Evolutionary conservation across 192 early-diverging fungal species (phyloP).

Genomic region (Coemansia sp.): DNA sequence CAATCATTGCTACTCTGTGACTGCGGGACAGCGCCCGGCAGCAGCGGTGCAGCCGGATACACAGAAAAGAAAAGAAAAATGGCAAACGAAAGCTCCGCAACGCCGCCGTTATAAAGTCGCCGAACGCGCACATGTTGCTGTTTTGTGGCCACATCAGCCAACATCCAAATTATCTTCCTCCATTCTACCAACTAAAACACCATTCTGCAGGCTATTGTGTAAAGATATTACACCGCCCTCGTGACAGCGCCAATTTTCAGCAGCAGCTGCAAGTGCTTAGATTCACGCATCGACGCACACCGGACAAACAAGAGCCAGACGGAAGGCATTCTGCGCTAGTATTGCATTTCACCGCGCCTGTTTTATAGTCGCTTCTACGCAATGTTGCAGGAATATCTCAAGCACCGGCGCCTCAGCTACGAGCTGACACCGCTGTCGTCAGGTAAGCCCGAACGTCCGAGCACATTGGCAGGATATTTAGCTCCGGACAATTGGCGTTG

Average conservation of each 20-base stretch:
- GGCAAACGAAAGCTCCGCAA: neutral
- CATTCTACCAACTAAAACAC: neutral
- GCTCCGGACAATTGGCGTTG: slow-evolving; percentile 1
- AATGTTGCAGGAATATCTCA: slow-evolving; percentile 5
- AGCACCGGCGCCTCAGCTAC: slow-evolving; percentile 26
- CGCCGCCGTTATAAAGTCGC: neutral
- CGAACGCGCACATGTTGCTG: neutral
- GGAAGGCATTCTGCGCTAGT: neutral
- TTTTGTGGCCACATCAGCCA: neutral
- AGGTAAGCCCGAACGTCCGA: slow-evolving; percentile 12
- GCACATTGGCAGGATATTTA: slow-evolving; percentile 5
- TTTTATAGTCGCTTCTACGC: neutral
- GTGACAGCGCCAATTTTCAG: neutral
- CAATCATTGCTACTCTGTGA: slow-evolving; percentile 3
- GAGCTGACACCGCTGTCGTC: slow-evolving; percentile 22
- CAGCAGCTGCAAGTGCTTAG: neutral
- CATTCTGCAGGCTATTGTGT: neutral
- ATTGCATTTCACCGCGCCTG: neutral
- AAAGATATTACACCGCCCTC: neutral
- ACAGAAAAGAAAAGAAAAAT: neutral
- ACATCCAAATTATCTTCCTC: neutral
- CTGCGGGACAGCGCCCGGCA: slow-evolving; percentile 1
- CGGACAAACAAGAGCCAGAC: neutral
- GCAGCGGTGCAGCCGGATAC: slow-evolving; percentile 1
- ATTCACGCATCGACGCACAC: neutral